Evolutionary conservation across 192 early-diverging fungal genomes (phyloP), one percentile per base, ranked within the genome.

Genomic region (Phycomyces blakesleeanus): DNA sequence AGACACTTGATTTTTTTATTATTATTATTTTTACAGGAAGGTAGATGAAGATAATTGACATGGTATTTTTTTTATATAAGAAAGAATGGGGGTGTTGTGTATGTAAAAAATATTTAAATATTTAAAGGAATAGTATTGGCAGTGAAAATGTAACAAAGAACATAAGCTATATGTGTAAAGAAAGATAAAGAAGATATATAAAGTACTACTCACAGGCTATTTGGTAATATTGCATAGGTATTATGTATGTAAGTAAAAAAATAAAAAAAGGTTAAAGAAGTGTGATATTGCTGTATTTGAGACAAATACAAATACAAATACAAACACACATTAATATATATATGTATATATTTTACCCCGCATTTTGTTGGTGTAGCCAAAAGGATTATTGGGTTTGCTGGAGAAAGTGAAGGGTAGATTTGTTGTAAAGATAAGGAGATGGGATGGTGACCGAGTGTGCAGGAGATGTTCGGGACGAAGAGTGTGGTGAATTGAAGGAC

Each of bases 381-480:
- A 54, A 55, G 26, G 34, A 55, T 55, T 34, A 34, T 34, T 34
- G 29, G 29, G 29, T 34, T 34, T 34, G 29, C 29, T 34, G 29
- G 3, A 34, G 29, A 34, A 34, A 34, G 3, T 34, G 29, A 34
- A 34, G 29, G 29, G 29, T 34, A 34, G 29, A 34, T 34, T 34
- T 34, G 29, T 34, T 34, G 29, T 34, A 7, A 34, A 34, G 29
- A 34, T 34, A 34, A 7, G 29, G 29, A 34, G 29, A 34, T 34
- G 29, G 29, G 29, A 34, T 34, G 29, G 29, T 34, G 29, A 34
- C 29, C 29, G 29, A 34, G 29, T 34, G 29, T 34, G 29, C 24
- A 47, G 40, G 58, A 8, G 40, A 26, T 5, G 41, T 14, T 34
- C 12, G 58, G 26, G 59, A 50, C 22, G 47, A 51, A 52, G 59